Evolutionary conservation across 148 eudicot genomes (phyloP).

Genomic region (Chenopodium berlandieri): DNA sequence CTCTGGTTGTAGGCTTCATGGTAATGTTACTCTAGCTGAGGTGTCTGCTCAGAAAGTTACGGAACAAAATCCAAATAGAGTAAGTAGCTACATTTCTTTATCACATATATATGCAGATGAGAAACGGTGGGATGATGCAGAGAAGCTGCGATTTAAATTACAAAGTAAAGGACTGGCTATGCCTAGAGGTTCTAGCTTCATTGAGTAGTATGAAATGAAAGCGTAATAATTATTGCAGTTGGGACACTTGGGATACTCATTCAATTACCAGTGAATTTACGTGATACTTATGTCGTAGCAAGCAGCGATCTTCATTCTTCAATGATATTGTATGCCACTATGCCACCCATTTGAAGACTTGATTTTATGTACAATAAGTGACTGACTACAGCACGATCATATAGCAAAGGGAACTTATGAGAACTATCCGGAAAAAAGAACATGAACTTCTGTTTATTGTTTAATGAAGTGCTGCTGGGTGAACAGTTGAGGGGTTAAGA

Average conservation of each 20-base stretch:
- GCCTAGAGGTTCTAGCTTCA: constrained; percentile 32
- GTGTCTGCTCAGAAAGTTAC: constrained; percentile 29
- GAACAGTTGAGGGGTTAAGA: too few relatives aligned
- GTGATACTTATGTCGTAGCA: neutral
- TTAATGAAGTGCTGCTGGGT: neutral
- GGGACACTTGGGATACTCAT: neutral
- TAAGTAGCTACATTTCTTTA: constrained; percentile 34
- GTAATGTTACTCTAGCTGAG: constrained; percentile 37
- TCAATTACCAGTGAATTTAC: neutral
- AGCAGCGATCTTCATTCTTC: neutral
- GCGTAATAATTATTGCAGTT: neutral
- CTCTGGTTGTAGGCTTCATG: constrained; percentile 39
- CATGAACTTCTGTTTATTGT: neutral
- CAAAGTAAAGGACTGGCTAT: constrained; percentile 28
- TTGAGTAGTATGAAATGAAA: neutral
- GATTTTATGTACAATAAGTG: neutral
- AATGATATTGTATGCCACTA: neutral
- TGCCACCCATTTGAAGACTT: neutral
- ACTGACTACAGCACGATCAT: neutral
- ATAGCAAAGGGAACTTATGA: neutral
- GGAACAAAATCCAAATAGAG: constrained; percentile 17
- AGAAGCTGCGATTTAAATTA: constrained; percentile 31
- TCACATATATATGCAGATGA: constrained; percentile 40
- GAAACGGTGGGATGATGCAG: constrained; percentile 43
- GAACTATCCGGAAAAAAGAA: neutral